These are phyloP conservation scores for Parascedosporium putredinis DNA, from an alignment of 2,329 filamentous ascomycete genomes.

Conservation along the genomic window DNA sequence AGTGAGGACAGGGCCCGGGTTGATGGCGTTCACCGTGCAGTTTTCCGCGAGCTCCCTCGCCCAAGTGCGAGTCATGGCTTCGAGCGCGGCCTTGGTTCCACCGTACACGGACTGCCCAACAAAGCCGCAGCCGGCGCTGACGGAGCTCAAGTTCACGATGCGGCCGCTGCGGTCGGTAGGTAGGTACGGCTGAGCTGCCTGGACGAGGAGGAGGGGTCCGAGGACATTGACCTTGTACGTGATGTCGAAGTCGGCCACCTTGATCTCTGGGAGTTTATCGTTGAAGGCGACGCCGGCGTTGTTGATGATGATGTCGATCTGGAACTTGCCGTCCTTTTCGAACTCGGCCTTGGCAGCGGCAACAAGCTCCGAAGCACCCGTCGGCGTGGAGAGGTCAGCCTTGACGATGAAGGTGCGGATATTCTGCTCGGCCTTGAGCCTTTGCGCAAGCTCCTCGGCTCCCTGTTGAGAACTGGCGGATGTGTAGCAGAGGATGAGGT, in stretches of 20 bases:
- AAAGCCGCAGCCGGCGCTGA: constrained; percentile 43
- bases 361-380: constrained; percentile 50
- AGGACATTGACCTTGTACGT: constrained; percentile 75
- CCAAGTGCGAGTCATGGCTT: constrained; percentile 51
- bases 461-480: constrained; percentile 24
- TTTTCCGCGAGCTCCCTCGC: constrained; percentile 42
- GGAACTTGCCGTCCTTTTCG: constrained; percentile 38
- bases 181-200: constrained; percentile 61
- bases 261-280: constrained; percentile 52
- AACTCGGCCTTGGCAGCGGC: constrained; percentile 49
- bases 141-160: constrained; percentile 45
- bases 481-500: constrained; percentile 62
- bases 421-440: constrained; percentile 45
- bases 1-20: constrained; percentile 45
- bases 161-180: constrained; percentile 53
- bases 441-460: constrained; percentile 51
- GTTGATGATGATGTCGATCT: constrained; percentile 78
- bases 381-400: constrained; percentile 58
- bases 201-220: constrained; percentile 66
- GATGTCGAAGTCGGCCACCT: constrained; percentile 53
- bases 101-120: constrained; percentile 46
- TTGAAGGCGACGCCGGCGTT: constrained; percentile 69
- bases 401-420: constrained; percentile 54
- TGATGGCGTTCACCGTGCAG: constrained; percentile 46
- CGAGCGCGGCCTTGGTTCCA: constrained; percentile 46